Conservation (phyloP, 2,329 filamentous ascomycete genomes). For the Geosmithia putterillii region DNA sequence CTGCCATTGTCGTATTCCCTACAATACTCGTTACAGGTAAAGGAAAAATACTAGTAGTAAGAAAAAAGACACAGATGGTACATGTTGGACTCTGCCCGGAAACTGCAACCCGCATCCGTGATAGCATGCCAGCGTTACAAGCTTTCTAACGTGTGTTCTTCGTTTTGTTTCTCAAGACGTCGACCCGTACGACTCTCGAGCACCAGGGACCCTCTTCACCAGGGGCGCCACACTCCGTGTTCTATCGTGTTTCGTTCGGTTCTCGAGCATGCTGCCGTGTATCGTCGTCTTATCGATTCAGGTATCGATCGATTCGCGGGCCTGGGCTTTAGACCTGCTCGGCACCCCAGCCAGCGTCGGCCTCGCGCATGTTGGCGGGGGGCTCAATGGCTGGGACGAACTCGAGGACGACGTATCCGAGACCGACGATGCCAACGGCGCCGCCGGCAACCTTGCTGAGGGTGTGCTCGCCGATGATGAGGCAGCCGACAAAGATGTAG, state of each 20-base stretch:
- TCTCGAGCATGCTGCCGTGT: too few species aligned
- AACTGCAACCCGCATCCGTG: background rate
- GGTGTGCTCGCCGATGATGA: slow-evolving; percentile 58
- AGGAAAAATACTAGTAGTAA: background rate
- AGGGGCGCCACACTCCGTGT: background rate
- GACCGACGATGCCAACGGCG: slow-evolving; percentile 64
- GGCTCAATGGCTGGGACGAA: slow-evolving; percentile 71
- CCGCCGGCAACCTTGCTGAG: slow-evolving; percentile 66
- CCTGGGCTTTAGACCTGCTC: slow-evolving; percentile 51
- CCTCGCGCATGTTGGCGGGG: slow-evolving; percentile 71
- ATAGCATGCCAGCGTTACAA: background rate
- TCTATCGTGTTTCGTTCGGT: background rate
- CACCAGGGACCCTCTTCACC: background rate
- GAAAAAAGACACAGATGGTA: background rate
- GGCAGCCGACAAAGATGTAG: slow-evolving; percentile 88
- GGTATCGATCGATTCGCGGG: background rate
- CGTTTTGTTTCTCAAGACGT: background rate
- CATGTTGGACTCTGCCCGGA: background rate
- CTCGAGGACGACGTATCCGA: slow-evolving; percentile 66
- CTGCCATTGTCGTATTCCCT: background rate
- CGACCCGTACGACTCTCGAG: background rate
- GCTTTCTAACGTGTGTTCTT: background rate
- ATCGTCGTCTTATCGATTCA: background rate
- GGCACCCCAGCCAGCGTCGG: slow-evolving; percentile 63
- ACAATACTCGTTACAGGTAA: background rate